phyloP scores from a whole-genome alignment of 2,329 filamentous ascomycete species.

The Ascochyta koolunga region DNA sequence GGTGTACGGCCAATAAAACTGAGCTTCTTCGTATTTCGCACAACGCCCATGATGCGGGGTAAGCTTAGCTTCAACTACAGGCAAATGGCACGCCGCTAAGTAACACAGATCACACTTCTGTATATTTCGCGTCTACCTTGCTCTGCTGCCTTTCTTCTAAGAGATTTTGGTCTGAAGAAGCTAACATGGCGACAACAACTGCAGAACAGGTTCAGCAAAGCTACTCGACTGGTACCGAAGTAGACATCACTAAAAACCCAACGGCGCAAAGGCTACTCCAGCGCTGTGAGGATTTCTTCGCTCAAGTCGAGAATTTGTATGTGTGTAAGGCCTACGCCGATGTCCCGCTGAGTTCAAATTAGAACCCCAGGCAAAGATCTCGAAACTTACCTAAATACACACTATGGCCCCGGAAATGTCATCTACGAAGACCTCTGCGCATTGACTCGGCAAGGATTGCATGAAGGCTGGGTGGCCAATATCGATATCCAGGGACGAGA shows the following conservation, averaged over 20 bases:
- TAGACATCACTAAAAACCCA: constrained; percentile 27
- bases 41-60: constrained; percentile 16
- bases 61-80: neutral
- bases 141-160: neutral
- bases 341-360: neutral
- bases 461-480: constrained; percentile 48
- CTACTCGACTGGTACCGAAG: constrained; percentile 15
- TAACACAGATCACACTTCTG: neutral
- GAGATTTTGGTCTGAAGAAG: too few relatives aligned
- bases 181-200: neutral
- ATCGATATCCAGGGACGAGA: constrained; percentile 37
- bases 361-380: constrained; percentile 47
- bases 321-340: neutral
- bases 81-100: neutral
- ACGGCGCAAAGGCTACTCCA: constrained; percentile 30
- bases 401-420: constrained; percentile 46
- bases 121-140: too few relatives aligned
- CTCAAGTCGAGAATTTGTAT: constrained; percentile 39
- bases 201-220: neutral
- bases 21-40: too few relatives aligned
- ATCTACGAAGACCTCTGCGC: constrained; percentile 47
- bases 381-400: constrained; percentile 41
- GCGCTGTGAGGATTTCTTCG: constrained; percentile 36
- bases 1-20: too few relatives aligned
- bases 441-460: constrained; percentile 41